Base-by-base conservation (phyloP, 2,329 filamentous ascomycete species). In the Aspergillus sp. region DNA sequence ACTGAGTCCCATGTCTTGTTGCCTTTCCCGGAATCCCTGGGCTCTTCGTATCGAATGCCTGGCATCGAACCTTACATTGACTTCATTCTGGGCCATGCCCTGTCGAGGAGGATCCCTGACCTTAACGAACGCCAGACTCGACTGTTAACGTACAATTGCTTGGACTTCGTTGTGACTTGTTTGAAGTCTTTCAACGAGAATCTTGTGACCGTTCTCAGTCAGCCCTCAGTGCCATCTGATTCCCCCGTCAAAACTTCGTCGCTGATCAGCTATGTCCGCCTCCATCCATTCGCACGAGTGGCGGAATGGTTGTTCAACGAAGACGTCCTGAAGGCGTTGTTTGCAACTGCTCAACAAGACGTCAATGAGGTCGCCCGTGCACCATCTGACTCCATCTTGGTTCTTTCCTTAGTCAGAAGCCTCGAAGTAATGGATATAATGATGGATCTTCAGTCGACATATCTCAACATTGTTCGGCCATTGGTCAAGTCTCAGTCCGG, bases 221-320 rank as follows among this genome's bases (percentile, higher is more conserved):
- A 88, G 64, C 88, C 89, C 2, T 87, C 82, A 54, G 79, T 95
- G 26, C 77, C 83, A 22, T 85, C 95, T 14, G 91, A 96, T 67
- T 75, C 81, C 9, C 83, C 88, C 14, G 89, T 95, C 58, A 81
- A 69, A 81, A 81, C 89, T 3, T 87, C 86, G 2, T 88, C 89
- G 51, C 77, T 97, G 4, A 83, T 85, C 46, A 81, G 82, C 5
- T 99, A 99, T 67, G 85, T 94, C 53, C 84, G 85, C 20, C 81
- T 96, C 49, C 95, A 99, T 73, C 93, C 95, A 0, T 99, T 97
- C 65, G 86, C 89, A 3, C 85, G 95, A 53, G 87, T 95, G 14
- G 96, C 97, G 89, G 94, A 99, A 67, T 97, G 94, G 91, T 83
- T 99, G 73, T 96, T 95, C 72, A 96, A 95, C 66, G 90, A 95